These are phyloP conservation scores for Pleoardoris graminearum DNA, from an alignment of 2,329 filamentous ascomycete species.

Conservation along the genomic window DNA sequence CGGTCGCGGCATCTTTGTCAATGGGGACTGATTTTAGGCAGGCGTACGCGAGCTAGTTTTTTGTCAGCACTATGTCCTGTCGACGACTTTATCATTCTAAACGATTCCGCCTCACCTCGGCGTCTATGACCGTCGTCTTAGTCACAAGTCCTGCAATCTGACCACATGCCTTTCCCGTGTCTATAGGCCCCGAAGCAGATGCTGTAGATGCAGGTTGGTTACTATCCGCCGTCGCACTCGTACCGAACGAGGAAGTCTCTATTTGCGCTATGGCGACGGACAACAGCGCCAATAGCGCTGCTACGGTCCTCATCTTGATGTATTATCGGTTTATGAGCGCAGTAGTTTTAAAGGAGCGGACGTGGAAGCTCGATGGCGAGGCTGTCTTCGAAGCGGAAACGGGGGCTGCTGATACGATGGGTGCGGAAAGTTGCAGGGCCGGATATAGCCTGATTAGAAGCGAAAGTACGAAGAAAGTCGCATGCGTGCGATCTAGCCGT, in stretches of 20 bases:
- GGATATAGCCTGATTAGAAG: conserved; percentile 15
- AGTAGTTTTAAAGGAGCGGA: background rate
- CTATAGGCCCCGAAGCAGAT: conserved; percentile 33
- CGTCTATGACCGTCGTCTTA: conserved; percentile 24
- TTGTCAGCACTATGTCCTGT: conserved; percentile 6
- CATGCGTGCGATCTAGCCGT: background rate
- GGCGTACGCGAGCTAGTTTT: conserved; percentile 32
- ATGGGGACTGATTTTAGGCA: conserved; percentile 46
- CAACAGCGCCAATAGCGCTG: conserved; percentile 22
- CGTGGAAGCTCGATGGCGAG: background rate
- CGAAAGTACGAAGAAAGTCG: background rate
- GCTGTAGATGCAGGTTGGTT: conserved; percentile 33
- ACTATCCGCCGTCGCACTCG: conserved; percentile 25
- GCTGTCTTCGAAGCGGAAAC: background rate
- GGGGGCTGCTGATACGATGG: conserved; percentile 2
- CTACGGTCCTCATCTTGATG: conserved; percentile 25
- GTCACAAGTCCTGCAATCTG: conserved; percentile 27
- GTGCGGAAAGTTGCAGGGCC: conserved; percentile 5
- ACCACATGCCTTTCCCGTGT: conserved; percentile 35
- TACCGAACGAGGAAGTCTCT: conserved; percentile 14
- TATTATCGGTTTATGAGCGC: background rate
- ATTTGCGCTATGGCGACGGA: conserved; percentile 25
- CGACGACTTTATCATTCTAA: background rate
- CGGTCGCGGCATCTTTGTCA: conserved; percentile 23
- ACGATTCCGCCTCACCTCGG: conserved; percentile 26